Evolutionary conservation across 345 rosid genomes (phyloP), one percentile per base, ranked within the genome.

Genomic region (Euphorbia lathyris): DNA sequence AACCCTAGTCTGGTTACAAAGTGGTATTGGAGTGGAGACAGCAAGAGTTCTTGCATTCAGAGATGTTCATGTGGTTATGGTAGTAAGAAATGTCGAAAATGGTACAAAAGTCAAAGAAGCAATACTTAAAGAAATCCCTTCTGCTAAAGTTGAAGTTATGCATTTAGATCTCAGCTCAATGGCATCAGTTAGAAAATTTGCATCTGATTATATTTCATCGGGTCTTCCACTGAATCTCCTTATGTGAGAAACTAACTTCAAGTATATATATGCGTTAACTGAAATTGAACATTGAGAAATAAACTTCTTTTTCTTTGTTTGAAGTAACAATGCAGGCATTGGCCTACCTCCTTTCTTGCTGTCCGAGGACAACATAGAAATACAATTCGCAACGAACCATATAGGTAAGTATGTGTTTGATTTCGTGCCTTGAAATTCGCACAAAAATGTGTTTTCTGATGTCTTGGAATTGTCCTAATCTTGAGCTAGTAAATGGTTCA

Each of bases 141-240:
- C 11, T 60, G 72, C 72, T 9, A 67, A 67, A 60, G 63, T 82
- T 66, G 81, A 82, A 58, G 77, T 74, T 23, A 79, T 79, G 77
- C 74, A 68, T 59, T 66, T 82, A 65, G 82, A 83, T 69, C 82
- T 83, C 43, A 78, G 79, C 73, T 80, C 81, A n/a, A 59, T 80
- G 78, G 78, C 66, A 48, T 76, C 84, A 0, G 79, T 80, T 5
- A 50, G 79, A 69, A 83, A 76, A 66, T 80, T 83, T 48, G 81
- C 79, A 0, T 67, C 79, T 0, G 74, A 76, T 2, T 80, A 58
- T 71, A 74, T 26, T 16, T 65, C 82, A 45, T 71, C 68, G 0
- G 72, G 72, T 50, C 84, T 76, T 58, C 82, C 81, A 5, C 69
- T 83, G 67, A 78, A 81, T 77, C 63, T 83, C 55, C 80, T 83